Conservation (phyloP, 2,329 filamentous ascomycete species). For the Pezicula carpinea region DNA sequence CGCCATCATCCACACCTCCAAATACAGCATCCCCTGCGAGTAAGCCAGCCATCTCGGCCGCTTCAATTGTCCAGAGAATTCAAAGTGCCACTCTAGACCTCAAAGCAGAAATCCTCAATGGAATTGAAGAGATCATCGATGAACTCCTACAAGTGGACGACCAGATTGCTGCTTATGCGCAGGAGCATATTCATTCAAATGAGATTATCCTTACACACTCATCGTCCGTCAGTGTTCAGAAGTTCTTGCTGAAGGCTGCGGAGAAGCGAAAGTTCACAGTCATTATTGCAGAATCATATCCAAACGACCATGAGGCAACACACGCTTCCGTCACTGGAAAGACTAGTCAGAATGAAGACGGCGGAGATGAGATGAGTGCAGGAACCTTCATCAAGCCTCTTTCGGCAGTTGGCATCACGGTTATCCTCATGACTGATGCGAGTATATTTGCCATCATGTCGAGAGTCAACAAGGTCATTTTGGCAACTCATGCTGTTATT, state of each 20-base stretch:
- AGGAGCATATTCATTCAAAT: conserved; percentile 89
- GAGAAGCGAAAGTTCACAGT: conserved; percentile 89
- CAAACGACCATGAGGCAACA: conserved; percentile 62
- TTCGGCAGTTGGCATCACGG: conserved; percentile 69
- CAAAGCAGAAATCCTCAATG: conserved; percentile 85
- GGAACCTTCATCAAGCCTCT: conserved; percentile 70
- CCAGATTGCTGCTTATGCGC: conserved; percentile 82
- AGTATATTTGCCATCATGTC: conserved; percentile 93
- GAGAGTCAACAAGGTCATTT: conserved; percentile 88
- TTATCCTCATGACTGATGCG: conserved; percentile 79
- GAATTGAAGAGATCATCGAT: conserved; percentile 93
- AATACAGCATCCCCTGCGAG: conserved; percentile 44
- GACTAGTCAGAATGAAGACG: conserved; percentile 35
- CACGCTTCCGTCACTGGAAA: conserved; percentile 58
- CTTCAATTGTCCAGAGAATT: conserved; percentile 24
- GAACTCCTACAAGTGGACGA: conserved; percentile 91
- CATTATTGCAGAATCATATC: conserved; percentile 71
- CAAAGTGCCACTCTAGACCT: conserved; percentile 54
- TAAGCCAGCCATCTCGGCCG: conserved; percentile 19
- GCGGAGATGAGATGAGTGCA: conserved; percentile 33
- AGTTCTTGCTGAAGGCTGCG: conserved; percentile 83
- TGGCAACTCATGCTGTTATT: conserved; percentile 81
- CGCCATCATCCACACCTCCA: conserved; percentile 50
- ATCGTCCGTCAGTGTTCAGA: conserved; percentile 80
- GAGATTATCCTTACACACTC: conserved; percentile 90